phyloP scores from a whole-genome alignment of 495 filamentous ascomycete genomes.

The Hypomontagnella submonticulosa region DNA sequence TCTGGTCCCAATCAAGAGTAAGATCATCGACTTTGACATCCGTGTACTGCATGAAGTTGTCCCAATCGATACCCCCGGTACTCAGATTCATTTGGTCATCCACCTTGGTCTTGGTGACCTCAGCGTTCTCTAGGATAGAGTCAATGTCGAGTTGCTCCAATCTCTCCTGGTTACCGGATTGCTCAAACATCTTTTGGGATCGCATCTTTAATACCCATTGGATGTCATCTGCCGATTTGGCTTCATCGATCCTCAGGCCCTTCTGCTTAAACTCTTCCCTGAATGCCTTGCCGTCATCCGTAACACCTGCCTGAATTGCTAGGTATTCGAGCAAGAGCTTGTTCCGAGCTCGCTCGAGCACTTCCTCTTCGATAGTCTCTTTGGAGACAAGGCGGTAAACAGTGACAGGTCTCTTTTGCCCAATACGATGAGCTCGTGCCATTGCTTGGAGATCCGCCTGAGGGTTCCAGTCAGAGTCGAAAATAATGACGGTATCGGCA shows the following conservation, averaged over 20 bases:
- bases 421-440: constrained; percentile 97
- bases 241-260: constrained; percentile 71
- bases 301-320: constrained; percentile 95
- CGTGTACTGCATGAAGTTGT: constrained; percentile 94
- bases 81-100: constrained; percentile 68
- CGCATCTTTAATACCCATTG: constrained; percentile 92
- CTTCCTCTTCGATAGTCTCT: constrained; percentile 97
- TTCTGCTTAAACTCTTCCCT: constrained; percentile 65
- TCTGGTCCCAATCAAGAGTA: constrained; percentile 88
- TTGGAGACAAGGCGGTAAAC: constrained; percentile 96
- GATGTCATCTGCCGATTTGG: constrained; percentile 88
- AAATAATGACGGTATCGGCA: constrained; percentile 96
- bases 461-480: constrained; percentile 99
- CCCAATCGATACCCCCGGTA: constrained; percentile 85
- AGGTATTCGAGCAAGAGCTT: constrained; percentile 99
- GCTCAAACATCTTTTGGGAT: constrained; percentile 97
- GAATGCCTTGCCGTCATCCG: constrained; percentile 87
- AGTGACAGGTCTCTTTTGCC: constrained; percentile 93
- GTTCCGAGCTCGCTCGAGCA: constrained; percentile 93
- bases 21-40: constrained; percentile 94
- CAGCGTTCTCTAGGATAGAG: constrained; percentile 92
- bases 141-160: constrained; percentile 99
- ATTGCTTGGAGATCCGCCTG: constrained; percentile 98
- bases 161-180: constrained; percentile 93
- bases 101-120: constrained; percentile 93